These are phyloP conservation scores for Onygenales sp. DNA, from an alignment of 2,329 filamentous ascomycete species.

Conservation along the genomic window DNA sequence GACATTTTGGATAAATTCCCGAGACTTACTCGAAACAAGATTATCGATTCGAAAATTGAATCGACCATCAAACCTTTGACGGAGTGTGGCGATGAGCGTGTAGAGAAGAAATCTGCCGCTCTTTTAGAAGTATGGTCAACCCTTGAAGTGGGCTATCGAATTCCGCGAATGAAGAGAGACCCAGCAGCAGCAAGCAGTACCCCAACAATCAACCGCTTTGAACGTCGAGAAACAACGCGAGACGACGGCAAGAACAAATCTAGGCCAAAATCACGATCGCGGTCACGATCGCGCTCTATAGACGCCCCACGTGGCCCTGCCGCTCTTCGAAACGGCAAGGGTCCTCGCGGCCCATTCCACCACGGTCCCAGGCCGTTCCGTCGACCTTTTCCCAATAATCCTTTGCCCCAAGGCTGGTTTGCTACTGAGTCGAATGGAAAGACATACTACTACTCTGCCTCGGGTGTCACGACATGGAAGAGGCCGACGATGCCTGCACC, in stretches of 20 bases:
- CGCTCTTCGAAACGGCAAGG: conserved; percentile 41
- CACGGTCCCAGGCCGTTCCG: conserved; percentile 48
- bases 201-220: conserved; percentile 54
- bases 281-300: conserved; percentile 39
- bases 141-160: conserved; percentile 82
- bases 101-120: conserved; percentile 59
- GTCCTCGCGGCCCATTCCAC: conserved; percentile 51
- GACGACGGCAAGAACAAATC: conserved; percentile 42
- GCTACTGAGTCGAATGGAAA: conserved; percentile 63
- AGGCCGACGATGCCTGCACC: conserved; percentile 61
- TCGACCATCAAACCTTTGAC: conserved; percentile 62
- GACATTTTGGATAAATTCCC: conserved; percentile 84
- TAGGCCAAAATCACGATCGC: conserved; percentile 36
- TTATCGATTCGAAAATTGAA: conserved; percentile 92
- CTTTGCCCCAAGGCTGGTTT: conserved; percentile 79
- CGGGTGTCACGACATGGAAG: conserved; percentile 72
- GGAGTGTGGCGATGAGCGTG: conserved; percentile 60
- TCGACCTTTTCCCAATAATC: conserved; percentile 36
- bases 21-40: conserved; percentile 87
- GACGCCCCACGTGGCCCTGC: conserved; percentile 36
- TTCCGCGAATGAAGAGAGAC: conserved; percentile 80
- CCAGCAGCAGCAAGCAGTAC: conserved; percentile 45
- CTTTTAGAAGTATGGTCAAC: conserved; percentile 81
- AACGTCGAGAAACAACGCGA: conserved; percentile 44
- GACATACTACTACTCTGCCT: conserved; percentile 76